Evolutionary conservation across 352 stramenopile genomes (phyloP).

Genomic region (Blastocystis sp.): DNA sequence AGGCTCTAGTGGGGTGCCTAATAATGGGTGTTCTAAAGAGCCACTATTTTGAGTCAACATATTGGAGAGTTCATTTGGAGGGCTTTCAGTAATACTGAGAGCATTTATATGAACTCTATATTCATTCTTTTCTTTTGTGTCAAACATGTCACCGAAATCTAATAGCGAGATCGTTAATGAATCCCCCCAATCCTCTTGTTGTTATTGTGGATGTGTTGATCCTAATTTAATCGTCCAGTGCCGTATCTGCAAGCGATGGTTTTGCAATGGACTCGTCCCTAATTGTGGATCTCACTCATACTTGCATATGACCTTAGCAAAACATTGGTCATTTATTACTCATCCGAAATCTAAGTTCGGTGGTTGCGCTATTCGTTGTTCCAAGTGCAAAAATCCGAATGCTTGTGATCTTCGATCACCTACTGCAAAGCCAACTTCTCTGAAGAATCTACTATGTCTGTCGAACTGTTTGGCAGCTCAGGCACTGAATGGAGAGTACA

Average conservation of each 20-base stretch:
- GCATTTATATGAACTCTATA: too few species aligned
- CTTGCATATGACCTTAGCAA: constrained; percentile 17
- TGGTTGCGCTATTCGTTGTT: background rate
- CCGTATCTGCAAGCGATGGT: constrained; percentile 42
- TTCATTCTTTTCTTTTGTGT: background rate
- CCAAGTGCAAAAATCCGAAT: background rate
- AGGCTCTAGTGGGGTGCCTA: too few species aligned
- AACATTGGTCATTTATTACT: background rate
- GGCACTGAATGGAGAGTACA: constrained; percentile 95
- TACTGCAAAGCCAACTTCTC: background rate
- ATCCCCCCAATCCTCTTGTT: background rate
- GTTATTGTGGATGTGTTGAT: background rate
- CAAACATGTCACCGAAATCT: background rate
- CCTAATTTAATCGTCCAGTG: background rate
- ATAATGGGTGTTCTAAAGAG: too few species aligned
- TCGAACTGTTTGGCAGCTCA: constrained; percentile 90
- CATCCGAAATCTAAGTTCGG: background rate
- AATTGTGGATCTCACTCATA: constrained; percentile 1
- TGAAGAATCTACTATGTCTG: background rate
- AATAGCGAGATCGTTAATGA: background rate
- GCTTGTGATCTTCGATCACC: constrained; percentile 28
- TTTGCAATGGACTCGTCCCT: constrained; percentile 18
- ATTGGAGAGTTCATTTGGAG: background rate
- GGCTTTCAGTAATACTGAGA: background rate
- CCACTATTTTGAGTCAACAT: too few species aligned